Evolutionary conservation across 768 basidiomycete genomes (phyloP).

Genomic region (Cubamyces lactineus): DNA sequence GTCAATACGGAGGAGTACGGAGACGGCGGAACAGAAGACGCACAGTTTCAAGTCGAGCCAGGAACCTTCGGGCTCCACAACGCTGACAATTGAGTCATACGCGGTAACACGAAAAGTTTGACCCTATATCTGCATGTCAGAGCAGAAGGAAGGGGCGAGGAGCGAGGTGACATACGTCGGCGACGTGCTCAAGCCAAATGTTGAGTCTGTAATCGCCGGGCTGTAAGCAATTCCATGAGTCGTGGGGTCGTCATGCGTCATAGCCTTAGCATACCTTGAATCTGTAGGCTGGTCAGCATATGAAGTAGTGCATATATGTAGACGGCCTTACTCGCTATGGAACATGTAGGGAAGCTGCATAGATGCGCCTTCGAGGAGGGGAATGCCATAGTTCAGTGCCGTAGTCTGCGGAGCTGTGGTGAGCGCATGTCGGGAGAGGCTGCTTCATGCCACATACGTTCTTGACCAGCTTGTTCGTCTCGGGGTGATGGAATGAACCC

Average conservation of each 20-base stretch:
- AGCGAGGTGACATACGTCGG: conserved; percentile 50
- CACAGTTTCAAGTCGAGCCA: conserved; percentile 83
- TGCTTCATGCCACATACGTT: conserved; percentile 46
- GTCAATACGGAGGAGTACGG: conserved; percentile 13
- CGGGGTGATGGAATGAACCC: conserved; percentile 70
- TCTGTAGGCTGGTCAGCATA: conserved; percentile 1
- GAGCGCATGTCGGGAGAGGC: background rate
- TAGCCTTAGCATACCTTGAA: conserved; percentile 24
- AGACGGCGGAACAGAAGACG: conserved; percentile 33
- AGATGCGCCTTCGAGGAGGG: conserved; percentile 58
- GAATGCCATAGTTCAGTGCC: conserved; percentile 52
- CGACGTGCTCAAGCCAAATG: conserved; percentile 74
- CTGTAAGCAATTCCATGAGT: conserved; percentile 40
- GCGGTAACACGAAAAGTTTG: conserved; percentile 63
- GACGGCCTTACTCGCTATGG: conserved; percentile 73
- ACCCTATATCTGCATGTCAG: conserved; percentile 44
- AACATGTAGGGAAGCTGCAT: conserved; percentile 73
- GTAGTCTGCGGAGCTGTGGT: conserved; percentile 51
- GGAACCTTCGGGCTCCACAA: conserved; percentile 80
- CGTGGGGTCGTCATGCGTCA: background rate
- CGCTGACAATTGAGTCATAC: conserved; percentile 74
- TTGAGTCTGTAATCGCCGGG: conserved; percentile 75
- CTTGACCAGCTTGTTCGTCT: conserved; percentile 65
- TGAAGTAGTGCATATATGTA: conserved; percentile 5
- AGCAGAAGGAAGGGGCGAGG: background rate